Conservation (phyloP, 2,329 filamentous ascomycete genomes). For the Leptographium lundbergii region DNA sequence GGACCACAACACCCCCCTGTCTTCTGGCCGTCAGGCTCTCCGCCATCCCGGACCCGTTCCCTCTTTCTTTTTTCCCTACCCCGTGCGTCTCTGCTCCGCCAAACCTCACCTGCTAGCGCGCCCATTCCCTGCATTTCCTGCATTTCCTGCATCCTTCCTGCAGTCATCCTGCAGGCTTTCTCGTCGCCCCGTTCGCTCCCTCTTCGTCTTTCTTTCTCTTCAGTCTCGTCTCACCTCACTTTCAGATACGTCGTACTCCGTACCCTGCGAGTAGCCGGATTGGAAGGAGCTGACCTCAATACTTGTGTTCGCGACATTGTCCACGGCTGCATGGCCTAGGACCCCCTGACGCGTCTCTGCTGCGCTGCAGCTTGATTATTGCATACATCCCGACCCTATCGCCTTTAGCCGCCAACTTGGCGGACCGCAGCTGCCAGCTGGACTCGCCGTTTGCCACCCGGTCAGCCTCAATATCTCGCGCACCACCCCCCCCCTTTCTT, state of each 20-base stretch:
- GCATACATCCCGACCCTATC: background rate
- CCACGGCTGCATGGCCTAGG: background rate
- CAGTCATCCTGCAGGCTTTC: background rate
- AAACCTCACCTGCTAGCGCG: background rate
- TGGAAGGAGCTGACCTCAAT: background rate
- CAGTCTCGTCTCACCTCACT: background rate
- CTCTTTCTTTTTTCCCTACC: background rate
- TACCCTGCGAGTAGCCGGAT: background rate
- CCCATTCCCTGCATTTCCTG: background rate
- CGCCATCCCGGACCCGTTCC: background rate
- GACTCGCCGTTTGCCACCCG: background rate
- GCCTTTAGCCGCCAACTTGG: background rate
- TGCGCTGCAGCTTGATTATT: background rate
- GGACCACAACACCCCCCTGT: too few species aligned
- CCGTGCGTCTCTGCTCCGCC: background rate
- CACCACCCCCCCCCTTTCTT: background rate
- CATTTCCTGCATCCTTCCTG: background rate
- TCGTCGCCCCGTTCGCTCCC: background rate
- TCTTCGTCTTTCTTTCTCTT: background rate
- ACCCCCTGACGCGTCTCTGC: background rate
- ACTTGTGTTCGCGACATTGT: background rate
- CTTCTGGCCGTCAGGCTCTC: background rate
- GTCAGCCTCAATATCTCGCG: background rate
- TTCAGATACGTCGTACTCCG: too few species aligned
- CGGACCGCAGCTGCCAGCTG: background rate